Evolutionary conservation across 371 early-diverging fungal species (phyloP), one percentile per base, ranked within the genome.

Genomic region (Mucor sp.): DNA sequence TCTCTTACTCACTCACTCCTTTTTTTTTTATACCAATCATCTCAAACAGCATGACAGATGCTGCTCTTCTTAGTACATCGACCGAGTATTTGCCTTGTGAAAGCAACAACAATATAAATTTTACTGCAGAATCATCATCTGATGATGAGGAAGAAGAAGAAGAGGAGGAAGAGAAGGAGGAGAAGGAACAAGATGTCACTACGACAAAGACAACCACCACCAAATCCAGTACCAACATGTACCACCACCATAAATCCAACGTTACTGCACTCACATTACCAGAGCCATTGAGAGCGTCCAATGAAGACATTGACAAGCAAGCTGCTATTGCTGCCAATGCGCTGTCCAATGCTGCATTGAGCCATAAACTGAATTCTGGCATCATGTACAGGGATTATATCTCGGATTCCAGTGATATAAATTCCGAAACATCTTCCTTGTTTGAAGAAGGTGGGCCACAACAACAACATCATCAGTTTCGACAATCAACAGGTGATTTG

Each of bases 391-490:
- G 60, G 53, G 66, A 60, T 19, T 66, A 66, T 7, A 65, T 65
- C 6, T 65, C 65, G 35, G 65, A 65, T 58, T 65, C 65, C 8
- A 65, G 65, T 25, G 65, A 65, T 48, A 47, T 65, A 65, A 65
- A 65, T 65, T 65, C 65, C 65, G 65, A 65, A 8, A 48, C 65
- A 33, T 65, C 65, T 19, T 65, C 65, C n/a, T 6, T 59, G 19
- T 58, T 58, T 48, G 58, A 65, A 6, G 44, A 33, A 14, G 47
- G 28, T 4, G 23, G 30, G 17, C 48, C 33, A 9, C 48, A 44
- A 3, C 65, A 65, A 23, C 48, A 44, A 9, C 48, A 44, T 6
- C 65, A 65, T 33, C 55, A 39, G 14, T 39, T 55, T 28, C 56
- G 63, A 50, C 63, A 63, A 55, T 65, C 65, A 4, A 65, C 65